Base-by-base conservation (phyloP, 176 grass and related monocot genomes). In the Zoysia japonica region DNA sequence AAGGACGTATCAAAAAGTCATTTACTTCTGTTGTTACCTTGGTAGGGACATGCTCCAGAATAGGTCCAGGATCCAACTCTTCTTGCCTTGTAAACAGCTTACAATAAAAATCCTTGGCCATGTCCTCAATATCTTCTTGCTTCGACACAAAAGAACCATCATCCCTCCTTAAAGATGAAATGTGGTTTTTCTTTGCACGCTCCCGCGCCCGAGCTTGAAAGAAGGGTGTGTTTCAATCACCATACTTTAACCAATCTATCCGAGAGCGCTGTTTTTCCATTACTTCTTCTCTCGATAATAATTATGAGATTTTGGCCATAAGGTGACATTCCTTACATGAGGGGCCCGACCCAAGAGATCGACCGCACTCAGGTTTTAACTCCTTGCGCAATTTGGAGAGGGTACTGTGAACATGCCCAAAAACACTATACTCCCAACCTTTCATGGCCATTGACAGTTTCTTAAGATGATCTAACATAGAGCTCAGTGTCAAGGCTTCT, bases 331-430 rank as follows among this genome's bases (percentile, higher is more conserved):
- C 64, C 0, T 3, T 7, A 1, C 14, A 2, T 7, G 64, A 16
- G 0, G 14, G 14, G 0, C 64, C 64, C 0, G 11, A 6, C 0
- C 39, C 39, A 16, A 43, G 16, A 1, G 39, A 66, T 0, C 6
- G 5, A 0, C 39, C 13, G 1, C 64, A 0, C 0, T 16, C 0
- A 1, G 0, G 0, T 11, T 66, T 38, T 1, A 43, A 13, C 1
- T 65, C 38, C 0, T 0, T 9, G 1, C 39, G 13, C 0, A 66
- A 4, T 0, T 6, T 5, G 0, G 4, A 37, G 0, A 43, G 3
- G 6, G 1, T 0, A 0, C 17, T 42, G 0, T 13, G 1, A 0
- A 43, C 64, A 0, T 37, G 43, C 2, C 64, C 39, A 17, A 43
- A 66, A 6, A 48, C 47, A 9, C 10, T 48, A 28, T 28, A 28